phyloP scores from a whole-genome alignment of 805 yeast genomes.

The Candida khao-thaluensis region DNA sequence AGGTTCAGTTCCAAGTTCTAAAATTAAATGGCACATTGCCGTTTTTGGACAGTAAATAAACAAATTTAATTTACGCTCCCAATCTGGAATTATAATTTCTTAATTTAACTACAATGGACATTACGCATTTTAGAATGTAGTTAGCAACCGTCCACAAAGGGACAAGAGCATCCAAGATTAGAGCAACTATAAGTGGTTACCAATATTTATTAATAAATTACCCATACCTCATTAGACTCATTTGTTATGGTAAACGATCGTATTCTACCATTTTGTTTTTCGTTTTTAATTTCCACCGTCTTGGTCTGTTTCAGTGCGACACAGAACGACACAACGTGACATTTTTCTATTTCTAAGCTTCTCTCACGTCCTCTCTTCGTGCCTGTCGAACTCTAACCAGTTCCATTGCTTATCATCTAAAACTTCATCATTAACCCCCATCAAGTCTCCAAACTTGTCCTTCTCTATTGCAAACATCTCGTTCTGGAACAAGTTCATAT shows the following conservation, averaged over 20 bases:
- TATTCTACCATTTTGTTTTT: no score
- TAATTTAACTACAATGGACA: neutral
- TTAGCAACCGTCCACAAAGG: no score
- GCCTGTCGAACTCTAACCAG: constrained; percentile 31
- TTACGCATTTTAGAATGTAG: no score
- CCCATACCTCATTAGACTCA: constrained; percentile 3
- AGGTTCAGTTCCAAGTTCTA: constrained; percentile 1
- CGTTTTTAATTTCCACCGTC: no score
- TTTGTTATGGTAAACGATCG: no score
- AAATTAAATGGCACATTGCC: constrained; percentile 1
- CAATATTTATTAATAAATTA: neutral
- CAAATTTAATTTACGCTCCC: constrained; percentile 1
- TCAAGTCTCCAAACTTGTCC: constrained; percentile 16
- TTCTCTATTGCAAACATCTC: constrained; percentile 25
- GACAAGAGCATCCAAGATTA: no score
- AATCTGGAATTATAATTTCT: constrained; percentile 2
- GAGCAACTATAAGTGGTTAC: no score
- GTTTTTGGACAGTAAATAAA: neutral
- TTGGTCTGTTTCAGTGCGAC: no score
- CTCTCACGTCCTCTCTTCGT: constrained; percentile 2
- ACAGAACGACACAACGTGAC: neutral
- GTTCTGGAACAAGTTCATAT: constrained; percentile 38
- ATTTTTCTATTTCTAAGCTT: neutral
- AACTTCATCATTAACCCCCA: constrained; percentile 35
- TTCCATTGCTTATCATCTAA: constrained; percentile 33